These are phyloP conservation scores for Ilyonectria destructans DNA, from an alignment of 2,329 filamentous ascomycete species.

Conservation along the genomic window DNA sequence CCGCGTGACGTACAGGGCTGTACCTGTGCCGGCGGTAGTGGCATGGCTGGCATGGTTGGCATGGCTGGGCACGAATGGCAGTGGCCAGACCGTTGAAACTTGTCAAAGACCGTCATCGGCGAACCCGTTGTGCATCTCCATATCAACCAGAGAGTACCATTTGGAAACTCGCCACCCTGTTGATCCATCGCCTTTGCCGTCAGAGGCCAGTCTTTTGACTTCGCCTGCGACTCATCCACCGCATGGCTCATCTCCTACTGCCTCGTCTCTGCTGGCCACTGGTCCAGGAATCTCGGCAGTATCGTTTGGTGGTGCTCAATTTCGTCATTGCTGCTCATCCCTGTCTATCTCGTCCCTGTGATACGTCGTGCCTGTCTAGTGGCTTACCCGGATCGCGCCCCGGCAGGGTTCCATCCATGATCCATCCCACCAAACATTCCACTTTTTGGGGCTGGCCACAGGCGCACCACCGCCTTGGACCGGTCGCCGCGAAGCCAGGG, in stretches of 20 bases:
- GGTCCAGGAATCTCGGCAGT: neutral
- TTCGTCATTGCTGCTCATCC: constrained; percentile 27
- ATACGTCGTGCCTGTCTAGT: neutral
- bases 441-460: neutral
- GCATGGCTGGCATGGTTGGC: neutral
- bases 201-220: neutral
- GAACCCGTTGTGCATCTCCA: neutral
- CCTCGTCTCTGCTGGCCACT: neutral
- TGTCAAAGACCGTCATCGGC: neutral
- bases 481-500: neutral
- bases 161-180: neutral
- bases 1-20: constrained; percentile 39
- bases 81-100: neutral
- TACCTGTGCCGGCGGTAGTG: constrained; percentile 24
- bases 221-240: neutral
- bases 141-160: neutral
- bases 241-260: neutral
- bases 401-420: neutral
- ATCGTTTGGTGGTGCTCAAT: constrained; percentile 17
- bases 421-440: neutral
- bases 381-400: neutral
- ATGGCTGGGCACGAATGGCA: neutral
- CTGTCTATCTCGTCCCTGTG: neutral
- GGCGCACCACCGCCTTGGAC: neutral
- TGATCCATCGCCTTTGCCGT: neutral